A percentile compares a stretch with the other conserved stretches of the same genome.
Conservation (phyloP, 1,139 yeast species). For the Zygosaccharomyces sapae region DNA sequence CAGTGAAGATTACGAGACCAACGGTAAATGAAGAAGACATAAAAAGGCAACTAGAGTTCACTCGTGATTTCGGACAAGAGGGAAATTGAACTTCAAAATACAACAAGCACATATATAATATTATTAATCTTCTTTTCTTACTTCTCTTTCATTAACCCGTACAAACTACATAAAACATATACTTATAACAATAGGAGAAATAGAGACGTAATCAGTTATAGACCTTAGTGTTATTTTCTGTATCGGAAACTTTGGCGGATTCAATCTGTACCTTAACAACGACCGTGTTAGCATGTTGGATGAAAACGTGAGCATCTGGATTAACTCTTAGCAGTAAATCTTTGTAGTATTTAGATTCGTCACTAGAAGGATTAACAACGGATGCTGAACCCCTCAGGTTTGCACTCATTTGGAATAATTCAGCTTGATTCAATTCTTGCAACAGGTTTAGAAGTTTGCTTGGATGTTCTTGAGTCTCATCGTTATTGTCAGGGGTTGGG, state of each 20-base stretch:
- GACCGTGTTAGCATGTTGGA: constrained; percentile 58
- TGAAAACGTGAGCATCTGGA: constrained; percentile 67
- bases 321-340: constrained; percentile 54
- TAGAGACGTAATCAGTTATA: constrained; percentile 38
- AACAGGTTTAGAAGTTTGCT: constrained; percentile 53
- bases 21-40: constrained; percentile 87
- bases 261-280: constrained; percentile 61
- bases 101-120: not conserved
- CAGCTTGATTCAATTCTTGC: constrained; percentile 68
- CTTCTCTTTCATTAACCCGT: not conserved
- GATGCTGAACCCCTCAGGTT: constrained; percentile 71
- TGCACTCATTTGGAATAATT: constrained; percentile 70
- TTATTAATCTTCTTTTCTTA: not conserved
- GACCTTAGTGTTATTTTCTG: constrained; percentile 57
- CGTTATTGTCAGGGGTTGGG: constrained; percentile 16
- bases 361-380: constrained; percentile 41
- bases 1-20: constrained; percentile 87
- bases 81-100: constrained; percentile 52
- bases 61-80: constrained; percentile 94
- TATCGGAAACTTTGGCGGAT: constrained; percentile 77
- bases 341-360: constrained; percentile 53
- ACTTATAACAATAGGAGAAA: not conserved
- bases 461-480: constrained; percentile 15
- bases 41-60: constrained; percentile 77
- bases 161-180: not conserved